Evolutionary conservation across 176 grass and related monocot species (phyloP).

Genomic region (Hordeum vulgare): MorexV3_pseudomolecules_assembly NC_058518.1:277067817-277068316

Average conservation of each 20-base stretch:
- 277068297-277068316: no score
- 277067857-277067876: constrained; percentile 7
- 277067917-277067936: constrained; percentile 40
- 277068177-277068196: constrained; percentile 43
- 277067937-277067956: constrained; percentile 41
- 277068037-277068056: constrained; percentile 18
- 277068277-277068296: not conserved
- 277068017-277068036: not conserved
- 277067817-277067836: constrained; percentile 22
- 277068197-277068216: not conserved
- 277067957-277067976: constrained; percentile 40
- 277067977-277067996: constrained; percentile 32
- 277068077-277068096: not conserved
- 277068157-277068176: constrained; percentile 24
- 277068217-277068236: constrained; percentile 17
- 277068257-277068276: not conserved
- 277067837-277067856: constrained; percentile 43
- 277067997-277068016: constrained; percentile 42
- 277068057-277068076: constrained; percentile 10
- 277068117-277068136: constrained; percentile 8
- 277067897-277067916: constrained; percentile 64
- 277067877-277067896: constrained; percentile 56
- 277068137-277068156: not conserved
- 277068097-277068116: constrained; percentile 12
- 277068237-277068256: not conserved